Evolutionary conservation across 257 asterid species (phyloP), one percentile per base, ranked within the genome.

Genomic region (Plantago major): DNA sequence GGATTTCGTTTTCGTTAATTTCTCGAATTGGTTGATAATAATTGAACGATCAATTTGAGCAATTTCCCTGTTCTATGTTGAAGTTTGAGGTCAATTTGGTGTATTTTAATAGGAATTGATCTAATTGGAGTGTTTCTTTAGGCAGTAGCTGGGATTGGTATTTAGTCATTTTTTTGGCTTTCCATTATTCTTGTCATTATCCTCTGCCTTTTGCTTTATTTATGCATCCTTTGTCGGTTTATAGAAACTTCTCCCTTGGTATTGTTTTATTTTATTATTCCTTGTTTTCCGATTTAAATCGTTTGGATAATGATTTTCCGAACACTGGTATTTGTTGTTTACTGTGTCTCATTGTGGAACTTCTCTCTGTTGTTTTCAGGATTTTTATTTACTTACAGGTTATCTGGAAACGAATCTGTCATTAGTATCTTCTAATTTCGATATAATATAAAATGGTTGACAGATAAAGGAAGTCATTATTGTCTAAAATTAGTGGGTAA

Each of bases 131-230:
- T 22, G 26, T 22, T 44, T 60, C 6, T 9, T 5, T 4, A 19
- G 5, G 3, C 15, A 59, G 42, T 58, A 17, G 17, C 7, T 59
- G 13, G 40, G 19, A 44, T 17, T 58, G 46, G 11, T 15, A 40
- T 11, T 38, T 10, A 12, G 22, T 42, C 30, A 19, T 15, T 13
- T 13, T 13, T 9, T 12, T 60, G 6, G 64, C 26, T 19, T 60
- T 60, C 53, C 12, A 60, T 44, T 44, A 60, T 43, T 60, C 40
- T 60, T 12, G 50, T 22, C 53, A 45, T 22, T 22, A 22, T 44
- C 45, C 64, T 44, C 50, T 19, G 19, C 37, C 1, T 19, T 42
- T 60, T 33, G 11, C 14, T 45, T 56, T 8, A 5, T 37, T 56
- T 56, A 56, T 48, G 11, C 9, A 46, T 62, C 5, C 1, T 37